These are phyloP conservation scores for Phellinidium pouzarii DNA, from an alignment of 1,284 basidiomycete species.

Conservation along the genomic window DNA sequence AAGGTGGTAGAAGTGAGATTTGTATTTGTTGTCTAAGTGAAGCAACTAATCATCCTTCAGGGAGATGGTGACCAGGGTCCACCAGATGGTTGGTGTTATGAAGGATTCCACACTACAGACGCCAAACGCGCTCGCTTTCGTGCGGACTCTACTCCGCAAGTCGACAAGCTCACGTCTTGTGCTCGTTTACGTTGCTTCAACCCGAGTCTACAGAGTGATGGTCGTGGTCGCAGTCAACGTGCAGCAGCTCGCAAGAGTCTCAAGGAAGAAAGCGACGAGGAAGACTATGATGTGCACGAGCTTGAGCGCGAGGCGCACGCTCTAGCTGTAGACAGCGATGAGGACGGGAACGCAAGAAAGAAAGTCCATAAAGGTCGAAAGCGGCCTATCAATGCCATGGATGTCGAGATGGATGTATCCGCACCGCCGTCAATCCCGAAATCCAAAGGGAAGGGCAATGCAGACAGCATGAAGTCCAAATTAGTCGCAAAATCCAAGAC, in stretches of 20 bases:
- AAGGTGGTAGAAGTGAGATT: constrained; percentile 42
- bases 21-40: background rate
- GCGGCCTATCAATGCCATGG: constrained; percentile 7
- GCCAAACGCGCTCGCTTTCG: constrained; percentile 68
- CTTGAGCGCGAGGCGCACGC: constrained; percentile 16
- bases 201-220: background rate
- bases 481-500: constrained; percentile 1
- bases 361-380: constrained; percentile 3
- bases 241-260: constrained; percentile 16
- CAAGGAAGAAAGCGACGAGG: constrained; percentile 13
- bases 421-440: constrained; percentile 1
- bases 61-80: constrained; percentile 74
- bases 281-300: constrained; percentile 16
- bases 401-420: background rate
- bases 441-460: constrained; percentile 10
- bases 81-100: constrained; percentile 78
- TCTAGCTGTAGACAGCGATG: constrained; percentile 9
- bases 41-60: background rate
- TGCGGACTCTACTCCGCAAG: constrained; percentile 56
- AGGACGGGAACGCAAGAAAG: background rate
- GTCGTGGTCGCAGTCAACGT: constrained; percentile 9
- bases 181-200: constrained; percentile 24
- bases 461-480: constrained; percentile 14
- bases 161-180: constrained; percentile 65
- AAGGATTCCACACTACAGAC: constrained; percentile 72